phyloP scores from a whole-genome alignment of 371 early-diverging fungal species.

The Mortierella sp. region DNA sequence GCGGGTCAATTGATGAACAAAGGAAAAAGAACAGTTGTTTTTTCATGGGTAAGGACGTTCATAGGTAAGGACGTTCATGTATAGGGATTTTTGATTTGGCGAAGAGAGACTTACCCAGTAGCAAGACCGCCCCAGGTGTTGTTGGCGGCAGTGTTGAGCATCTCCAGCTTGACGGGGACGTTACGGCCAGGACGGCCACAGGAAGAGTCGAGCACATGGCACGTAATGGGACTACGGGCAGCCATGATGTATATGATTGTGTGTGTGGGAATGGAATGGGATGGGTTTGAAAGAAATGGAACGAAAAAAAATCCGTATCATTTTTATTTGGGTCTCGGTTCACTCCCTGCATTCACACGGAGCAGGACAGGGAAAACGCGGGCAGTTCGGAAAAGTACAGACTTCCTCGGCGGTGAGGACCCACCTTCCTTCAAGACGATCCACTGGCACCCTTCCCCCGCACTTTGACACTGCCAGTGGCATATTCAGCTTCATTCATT shows the following conservation, averaged over 20 bases:
- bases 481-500: too few species aligned
- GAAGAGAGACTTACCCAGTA: conserved; percentile 17
- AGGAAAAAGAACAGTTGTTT: neutral
- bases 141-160: conserved; percentile 47
- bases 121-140: conserved; percentile 57
- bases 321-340: neutral
- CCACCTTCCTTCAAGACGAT: neutral
- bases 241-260: conserved; percentile 16
- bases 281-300: neutral
- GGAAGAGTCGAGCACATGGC: conserved; percentile 89
- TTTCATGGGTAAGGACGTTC: too few species aligned
- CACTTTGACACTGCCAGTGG: too few species aligned
- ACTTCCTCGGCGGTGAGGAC: neutral
- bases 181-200: conserved; percentile 80
- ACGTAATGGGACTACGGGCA: conserved; percentile 78
- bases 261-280: neutral
- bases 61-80: too few species aligned
- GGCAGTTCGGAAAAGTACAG: neutral
- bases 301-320: neutral
- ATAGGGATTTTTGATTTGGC: too few species aligned
- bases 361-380: neutral
- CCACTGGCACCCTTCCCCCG: neutral
- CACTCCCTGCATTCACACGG: too few species aligned
- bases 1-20: too few species aligned
- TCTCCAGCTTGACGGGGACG: conserved; percentile 76